Evolutionary conservation across 106 monocot genomes (phyloP), one percentile per base, ranked within the genome.

Genomic region (Hemerocallis citrina): DNA sequence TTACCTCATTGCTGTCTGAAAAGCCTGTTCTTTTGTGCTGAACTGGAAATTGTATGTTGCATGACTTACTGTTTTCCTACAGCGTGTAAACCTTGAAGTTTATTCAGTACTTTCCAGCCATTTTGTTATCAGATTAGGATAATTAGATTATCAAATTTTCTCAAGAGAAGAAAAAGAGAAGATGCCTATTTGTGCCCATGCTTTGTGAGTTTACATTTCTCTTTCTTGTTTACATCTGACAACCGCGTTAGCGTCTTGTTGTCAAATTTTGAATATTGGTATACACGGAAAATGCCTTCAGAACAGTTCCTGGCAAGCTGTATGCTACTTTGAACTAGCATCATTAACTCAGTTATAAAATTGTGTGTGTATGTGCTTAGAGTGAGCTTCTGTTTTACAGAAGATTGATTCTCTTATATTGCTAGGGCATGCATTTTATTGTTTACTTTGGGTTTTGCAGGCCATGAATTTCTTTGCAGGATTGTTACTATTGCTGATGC

Each of bases 401-500:
- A 36, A 20, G 17, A 22, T 10, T 0, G 24, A 7, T 41, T 0
- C 39, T 34, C n/a, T 24, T 25, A 49, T 7, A 34, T 28, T 47
- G 34, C 57, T 1, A n/a, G n/a, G 7, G n/a, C 16, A 0, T 41
- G 58, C 16, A n/a, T 32, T n/a, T 29, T 20, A 31, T 31, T 32
- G 4, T n/a, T 54, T 54, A n/a, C 32, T n/a, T 7, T 16, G 24
- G 29, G 54, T 30, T 41, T 44, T 84, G 71, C 76, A 96, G 96
- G 91, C 91, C 7, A 96, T 96, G 96, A 96, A 96, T 75, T 96
- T 91, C 57, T 96, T 96, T 69, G 96, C 96, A 52, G 96, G 87
- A 37, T 64, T 96, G 40, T 71, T 96, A 39, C 57, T 96, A 39
- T 67, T 96, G 54, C 68, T 96, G 68, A 96, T 96, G 96, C 76